phyloP scores from a whole-genome alignment of 768 basidiomycete genomes.

The Trametopsis cervina region DNA sequence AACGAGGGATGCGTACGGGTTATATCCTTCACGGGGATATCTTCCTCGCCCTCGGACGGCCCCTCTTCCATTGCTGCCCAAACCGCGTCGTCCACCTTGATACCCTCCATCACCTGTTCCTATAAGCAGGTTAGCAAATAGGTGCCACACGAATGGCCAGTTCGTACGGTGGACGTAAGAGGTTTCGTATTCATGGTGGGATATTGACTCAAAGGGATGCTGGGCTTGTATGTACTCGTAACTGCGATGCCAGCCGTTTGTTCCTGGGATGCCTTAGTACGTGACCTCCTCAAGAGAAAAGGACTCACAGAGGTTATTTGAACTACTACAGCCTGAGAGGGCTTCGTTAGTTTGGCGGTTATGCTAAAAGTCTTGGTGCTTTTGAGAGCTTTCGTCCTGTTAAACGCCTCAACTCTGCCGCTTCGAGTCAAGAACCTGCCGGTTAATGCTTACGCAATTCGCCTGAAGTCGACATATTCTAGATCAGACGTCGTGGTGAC shows the following conservation, averaged over 20 bases:
- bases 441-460: constrained; percentile 52
- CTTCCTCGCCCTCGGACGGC: constrained; percentile 23
- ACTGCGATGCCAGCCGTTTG: constrained; percentile 61
- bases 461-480: constrained; percentile 71
- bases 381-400: constrained; percentile 63
- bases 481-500: constrained; percentile 71
- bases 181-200: constrained; percentile 71
- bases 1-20: constrained; percentile 6
- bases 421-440: neutral
- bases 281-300: constrained; percentile 10
- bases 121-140: constrained; percentile 19
- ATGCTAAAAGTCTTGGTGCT: constrained; percentile 56
- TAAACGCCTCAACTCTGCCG: neutral
- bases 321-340: constrained; percentile 63
- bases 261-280: constrained; percentile 44
- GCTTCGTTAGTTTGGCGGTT: constrained; percentile 54
- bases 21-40: constrained; percentile 28
- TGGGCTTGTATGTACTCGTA: constrained; percentile 49
- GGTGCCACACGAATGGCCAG: neutral
- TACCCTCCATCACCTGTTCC: constrained; percentile 60
- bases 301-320: constrained; percentile 55
- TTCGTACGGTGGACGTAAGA: constrained; percentile 45
- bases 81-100: constrained; percentile 65
- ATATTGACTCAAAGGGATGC: constrained; percentile 45
- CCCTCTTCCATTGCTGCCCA: constrained; percentile 36